A percentile compares a stretch with the other conserved stretches of the same genome.
These are phyloP conservation scores for Chlamydomonas schloesseri DNA, from an alignment of 139 green algal genomes.

Conservation along the genomic window DNA sequence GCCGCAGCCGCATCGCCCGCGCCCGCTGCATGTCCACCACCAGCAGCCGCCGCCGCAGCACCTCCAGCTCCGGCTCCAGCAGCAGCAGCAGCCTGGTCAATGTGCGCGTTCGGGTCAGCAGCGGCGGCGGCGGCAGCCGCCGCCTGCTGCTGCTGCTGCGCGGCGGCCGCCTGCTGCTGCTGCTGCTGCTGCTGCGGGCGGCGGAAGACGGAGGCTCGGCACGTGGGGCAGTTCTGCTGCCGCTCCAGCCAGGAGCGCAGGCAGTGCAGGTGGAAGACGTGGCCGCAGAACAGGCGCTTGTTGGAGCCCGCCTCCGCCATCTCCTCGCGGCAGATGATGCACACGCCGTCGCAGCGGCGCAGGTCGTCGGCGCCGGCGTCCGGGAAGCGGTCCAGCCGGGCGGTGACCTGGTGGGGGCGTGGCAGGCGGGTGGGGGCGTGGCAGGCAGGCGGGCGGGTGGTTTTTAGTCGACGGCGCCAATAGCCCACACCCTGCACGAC, in stretches of 20 bases:
- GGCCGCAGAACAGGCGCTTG: slow-evolving; percentile 95
- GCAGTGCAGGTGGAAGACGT: slow-evolving; percentile 98
- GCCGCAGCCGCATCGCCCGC: background rate
- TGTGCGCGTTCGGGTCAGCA: background rate
- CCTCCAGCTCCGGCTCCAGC: too few species aligned
- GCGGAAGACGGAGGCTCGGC: slow-evolving; percentile 88
- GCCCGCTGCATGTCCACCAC: too few species aligned
- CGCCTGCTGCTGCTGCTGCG: slow-evolving; percentile 24
- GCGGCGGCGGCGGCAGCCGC: background rate
- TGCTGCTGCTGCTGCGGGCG: slow-evolving; percentile 14
- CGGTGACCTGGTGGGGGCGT: slow-evolving; percentile 80
- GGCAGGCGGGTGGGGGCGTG: background rate
- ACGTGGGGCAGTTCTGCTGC: slow-evolving; percentile 98
- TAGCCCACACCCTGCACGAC: background rate
- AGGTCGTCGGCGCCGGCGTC: slow-evolving; percentile 93
- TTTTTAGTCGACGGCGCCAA: background rate
- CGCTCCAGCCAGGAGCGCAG: slow-evolving; percentile 97
- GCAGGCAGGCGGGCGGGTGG: background rate
- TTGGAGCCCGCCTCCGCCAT: slow-evolving; percentile 58
- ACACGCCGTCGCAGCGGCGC: slow-evolving; percentile 86
- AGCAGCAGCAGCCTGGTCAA: background rate
- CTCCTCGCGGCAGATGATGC: slow-evolving; percentile 94
- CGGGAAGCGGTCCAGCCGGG: slow-evolving; percentile 94
- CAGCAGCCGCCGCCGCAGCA: too few species aligned
- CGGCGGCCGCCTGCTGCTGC: slow-evolving; percentile 30